These are phyloP conservation scores for Hura crepitans DNA, from an alignment of 441 rosid genomes.

Conservation along the genomic window DNA sequence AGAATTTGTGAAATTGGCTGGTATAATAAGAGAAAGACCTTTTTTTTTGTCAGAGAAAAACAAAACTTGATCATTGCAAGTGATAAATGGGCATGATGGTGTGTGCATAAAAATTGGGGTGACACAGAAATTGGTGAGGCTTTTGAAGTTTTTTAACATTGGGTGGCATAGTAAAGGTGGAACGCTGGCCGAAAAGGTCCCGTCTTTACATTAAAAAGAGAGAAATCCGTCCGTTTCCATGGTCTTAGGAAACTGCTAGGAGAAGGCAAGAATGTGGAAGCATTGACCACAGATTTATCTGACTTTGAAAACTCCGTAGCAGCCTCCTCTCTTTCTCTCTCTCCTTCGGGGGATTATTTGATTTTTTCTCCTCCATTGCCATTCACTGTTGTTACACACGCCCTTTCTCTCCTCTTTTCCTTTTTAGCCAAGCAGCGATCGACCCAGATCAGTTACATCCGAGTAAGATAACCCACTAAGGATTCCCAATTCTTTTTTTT, in stretches of 20 bases:
- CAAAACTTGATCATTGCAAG: background rate
- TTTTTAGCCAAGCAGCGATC: conserved; percentile 19
- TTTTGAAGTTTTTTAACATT: background rate
- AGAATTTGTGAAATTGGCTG: no score
- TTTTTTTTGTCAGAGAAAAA: no score
- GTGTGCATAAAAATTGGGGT: background rate
- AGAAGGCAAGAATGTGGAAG: conserved; percentile 47
- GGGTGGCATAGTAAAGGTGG: background rate
- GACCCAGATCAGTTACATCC: conserved; percentile 53
- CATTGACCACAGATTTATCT: conserved; percentile 55
- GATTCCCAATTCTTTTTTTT: conserved; percentile 26
- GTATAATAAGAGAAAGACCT: no score
- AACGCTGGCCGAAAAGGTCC: conserved; percentile 2
- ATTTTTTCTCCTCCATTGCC: conserved; percentile 25
- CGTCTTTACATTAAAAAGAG: conserved; percentile 10
- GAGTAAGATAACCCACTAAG: conserved; percentile 38
- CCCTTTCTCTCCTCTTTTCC: conserved; percentile 12
- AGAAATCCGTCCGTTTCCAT: conserved; percentile 36
- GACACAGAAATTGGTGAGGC: background rate
- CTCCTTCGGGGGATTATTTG: conserved; percentile 28
- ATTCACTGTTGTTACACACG: background rate
- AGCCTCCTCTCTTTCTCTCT: conserved; percentile 28
- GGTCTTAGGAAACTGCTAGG: conserved; percentile 45
- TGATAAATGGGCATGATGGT: background rate
- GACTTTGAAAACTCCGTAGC: conserved; percentile 50